Evolutionary conservation across 2,329 filamentous ascomycete species (phyloP).

Genomic region (Exophiala sp.): DNA sequence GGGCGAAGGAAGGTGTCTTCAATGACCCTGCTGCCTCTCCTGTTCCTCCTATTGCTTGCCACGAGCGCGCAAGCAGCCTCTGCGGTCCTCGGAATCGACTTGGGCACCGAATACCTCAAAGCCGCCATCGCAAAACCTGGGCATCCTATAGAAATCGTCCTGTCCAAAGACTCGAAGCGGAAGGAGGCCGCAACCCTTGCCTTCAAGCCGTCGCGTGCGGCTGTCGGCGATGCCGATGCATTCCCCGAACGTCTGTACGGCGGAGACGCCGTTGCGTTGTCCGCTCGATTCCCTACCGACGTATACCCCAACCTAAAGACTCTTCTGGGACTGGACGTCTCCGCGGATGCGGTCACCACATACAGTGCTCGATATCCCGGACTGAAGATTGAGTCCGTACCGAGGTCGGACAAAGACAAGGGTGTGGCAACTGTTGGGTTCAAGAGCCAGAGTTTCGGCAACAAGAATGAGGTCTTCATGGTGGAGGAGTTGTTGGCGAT

Average conservation of each 20-base stretch:
- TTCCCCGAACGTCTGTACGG: constrained; percentile 91
- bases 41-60: constrained; percentile 51
- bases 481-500: constrained; percentile 94
- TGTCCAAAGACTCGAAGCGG: constrained; percentile 94
- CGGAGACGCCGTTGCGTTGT: constrained; percentile 80
- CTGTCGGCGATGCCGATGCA: constrained; percentile 52
- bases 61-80: constrained; percentile 56
- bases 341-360: constrained; percentile 56
- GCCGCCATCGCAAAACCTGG: constrained; percentile 92
- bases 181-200: constrained; percentile 89
- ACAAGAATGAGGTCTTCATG: constrained; percentile 58
- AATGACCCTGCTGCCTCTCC: constrained; percentile 43
- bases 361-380: constrained; percentile 75
- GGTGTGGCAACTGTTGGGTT: constrained; percentile 69
- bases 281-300: constrained; percentile 82
- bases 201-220: constrained; percentile 76
- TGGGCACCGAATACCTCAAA: constrained; percentile 96
- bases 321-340: constrained; percentile 66
- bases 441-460: constrained; percentile 64
- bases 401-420: constrained; percentile 37
- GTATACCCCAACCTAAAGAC: constrained; percentile 92
- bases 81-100: constrained; percentile 83
- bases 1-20: constrained; percentile 40
- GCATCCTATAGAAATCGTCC: constrained; percentile 92
- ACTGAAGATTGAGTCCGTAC: constrained; percentile 58